These are phyloP conservation scores for Candida sp. DNA, from an alignment of 1,139 yeast genomes.

Conservation along the genomic window DNA sequence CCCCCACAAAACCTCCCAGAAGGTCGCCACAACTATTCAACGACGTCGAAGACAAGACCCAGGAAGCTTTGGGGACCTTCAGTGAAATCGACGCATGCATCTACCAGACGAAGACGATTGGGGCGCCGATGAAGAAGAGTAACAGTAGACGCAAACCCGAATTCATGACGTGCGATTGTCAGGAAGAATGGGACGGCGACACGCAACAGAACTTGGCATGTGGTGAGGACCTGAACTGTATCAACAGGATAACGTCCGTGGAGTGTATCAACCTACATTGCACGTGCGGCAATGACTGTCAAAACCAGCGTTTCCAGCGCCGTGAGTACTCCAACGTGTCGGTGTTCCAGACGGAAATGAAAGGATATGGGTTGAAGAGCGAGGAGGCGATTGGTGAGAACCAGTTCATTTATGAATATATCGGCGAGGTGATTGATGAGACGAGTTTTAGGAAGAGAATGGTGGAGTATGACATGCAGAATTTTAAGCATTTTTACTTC, in stretches of 20 bases:
- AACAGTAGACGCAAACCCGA: constrained; percentile 49
- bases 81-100: constrained; percentile 58
- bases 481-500: constrained; percentile 89
- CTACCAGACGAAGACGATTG: constrained; percentile 63
- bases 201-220: constrained; percentile 66
- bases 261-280: constrained; percentile 84
- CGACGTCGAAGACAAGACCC: constrained; percentile 62
- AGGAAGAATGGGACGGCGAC: constrained; percentile 46
- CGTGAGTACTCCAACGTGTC: constrained; percentile 73
- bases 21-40: constrained; percentile 38
- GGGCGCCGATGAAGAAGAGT: constrained; percentile 26
- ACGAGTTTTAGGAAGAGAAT: constrained; percentile 71
- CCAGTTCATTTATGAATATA: constrained; percentile 84
- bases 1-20: neutral
- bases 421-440: constrained; percentile 93
- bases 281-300: constrained; percentile 79
- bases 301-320: constrained; percentile 86
- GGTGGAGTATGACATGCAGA: constrained; percentile 70
- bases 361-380: constrained; percentile 92
- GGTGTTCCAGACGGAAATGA: constrained; percentile 78
- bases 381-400: constrained; percentile 59
- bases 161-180: constrained; percentile 91
- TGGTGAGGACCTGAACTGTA: constrained; percentile 87
- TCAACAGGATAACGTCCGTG: constrained; percentile 87
- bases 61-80: constrained; percentile 71